Evolutionary conservation across 331 rosid genomes (phyloP).

Genomic region (Erythrophleum ivorense): DNA sequence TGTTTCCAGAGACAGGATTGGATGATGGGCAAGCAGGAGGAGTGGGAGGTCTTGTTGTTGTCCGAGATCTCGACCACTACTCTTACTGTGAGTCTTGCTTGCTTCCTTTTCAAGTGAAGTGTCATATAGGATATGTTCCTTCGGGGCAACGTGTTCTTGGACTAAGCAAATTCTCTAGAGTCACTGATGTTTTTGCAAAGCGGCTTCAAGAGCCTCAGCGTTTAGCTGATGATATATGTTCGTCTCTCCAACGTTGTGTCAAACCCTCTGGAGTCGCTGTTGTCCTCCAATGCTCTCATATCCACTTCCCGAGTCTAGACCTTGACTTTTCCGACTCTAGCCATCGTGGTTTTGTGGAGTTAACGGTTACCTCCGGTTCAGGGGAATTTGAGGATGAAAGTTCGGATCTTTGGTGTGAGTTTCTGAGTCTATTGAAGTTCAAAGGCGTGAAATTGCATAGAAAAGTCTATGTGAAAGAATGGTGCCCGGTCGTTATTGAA

Average conservation of each 20-base stretch:
- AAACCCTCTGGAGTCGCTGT: constrained; percentile 83
- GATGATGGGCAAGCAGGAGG: constrained; percentile 80
- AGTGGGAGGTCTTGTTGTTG: constrained; percentile 88
- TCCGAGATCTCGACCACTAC: constrained; percentile 79
- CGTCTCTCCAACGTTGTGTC: constrained; percentile 73
- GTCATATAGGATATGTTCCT: constrained; percentile 90
- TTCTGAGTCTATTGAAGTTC: too few relatives aligned
- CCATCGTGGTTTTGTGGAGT: constrained; percentile 59
- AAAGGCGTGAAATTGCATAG: constrained; percentile 32
- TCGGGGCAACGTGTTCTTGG: constrained; percentile 82
- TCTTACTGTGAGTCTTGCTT: constrained; percentile 90
- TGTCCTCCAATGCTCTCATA: constrained; percentile 71
- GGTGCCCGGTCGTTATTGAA: constrained; percentile 70
- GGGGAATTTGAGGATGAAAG: constrained; percentile 70
- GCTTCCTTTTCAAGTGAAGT: constrained; percentile 83
- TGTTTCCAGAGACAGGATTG: constrained; percentile 86
- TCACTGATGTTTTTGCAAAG: constrained; percentile 75
- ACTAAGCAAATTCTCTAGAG: constrained; percentile 91
- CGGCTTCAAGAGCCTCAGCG: constrained; percentile 88
- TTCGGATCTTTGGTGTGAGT: constrained; percentile 72
- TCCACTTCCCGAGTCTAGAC: constrained; percentile 67
- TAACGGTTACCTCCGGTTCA: constrained; percentile 65
- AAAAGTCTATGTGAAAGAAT: constrained; percentile 46
- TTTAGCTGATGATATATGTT: constrained; percentile 76
- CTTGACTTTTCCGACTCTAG: constrained; percentile 59